These are phyloP conservation scores for Adansonia grandidieri DNA, from an alignment of 441 rosid genomes.

Conservation along the genomic window DNA sequence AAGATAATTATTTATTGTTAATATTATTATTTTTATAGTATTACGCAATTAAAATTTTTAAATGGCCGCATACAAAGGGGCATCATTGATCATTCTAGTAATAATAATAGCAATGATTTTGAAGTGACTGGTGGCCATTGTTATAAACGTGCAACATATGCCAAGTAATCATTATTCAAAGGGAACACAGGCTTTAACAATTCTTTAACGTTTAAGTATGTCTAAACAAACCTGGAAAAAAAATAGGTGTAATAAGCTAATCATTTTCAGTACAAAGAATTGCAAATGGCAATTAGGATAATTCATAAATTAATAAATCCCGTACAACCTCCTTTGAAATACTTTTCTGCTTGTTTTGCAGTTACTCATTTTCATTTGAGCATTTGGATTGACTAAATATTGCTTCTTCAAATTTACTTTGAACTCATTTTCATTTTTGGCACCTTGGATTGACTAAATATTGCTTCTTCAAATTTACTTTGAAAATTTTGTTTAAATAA, in stretches of 20 bases:
- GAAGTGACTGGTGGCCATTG: background rate
- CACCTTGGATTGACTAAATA: background rate
- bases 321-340: background rate
- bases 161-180: background rate
- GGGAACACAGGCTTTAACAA: background rate
- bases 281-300: slow-evolving; percentile 8
- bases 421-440: background rate
- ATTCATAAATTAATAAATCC: background rate
- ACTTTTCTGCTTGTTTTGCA: too few relatives aligned
- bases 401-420: slow-evolving; percentile 7
- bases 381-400: background rate
- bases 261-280: background rate
- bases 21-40: too few relatives aligned
- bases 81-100: too few relatives aligned
- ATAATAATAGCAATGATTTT: background rate
- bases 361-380: background rate
- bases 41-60: too few relatives aligned
- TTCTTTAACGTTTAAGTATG: background rate
- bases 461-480: slow-evolving; percentile 5
- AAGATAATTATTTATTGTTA: too few relatives aligned
- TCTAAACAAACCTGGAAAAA: background rate
- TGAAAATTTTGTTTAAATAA: background rate
- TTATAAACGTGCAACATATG: background rate
- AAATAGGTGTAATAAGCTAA: background rate
- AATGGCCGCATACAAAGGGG: too few relatives aligned